Evolutionary conservation across 1,139 yeast genomes (phyloP).

Genomic region (Candida frijolesensis): DNA sequence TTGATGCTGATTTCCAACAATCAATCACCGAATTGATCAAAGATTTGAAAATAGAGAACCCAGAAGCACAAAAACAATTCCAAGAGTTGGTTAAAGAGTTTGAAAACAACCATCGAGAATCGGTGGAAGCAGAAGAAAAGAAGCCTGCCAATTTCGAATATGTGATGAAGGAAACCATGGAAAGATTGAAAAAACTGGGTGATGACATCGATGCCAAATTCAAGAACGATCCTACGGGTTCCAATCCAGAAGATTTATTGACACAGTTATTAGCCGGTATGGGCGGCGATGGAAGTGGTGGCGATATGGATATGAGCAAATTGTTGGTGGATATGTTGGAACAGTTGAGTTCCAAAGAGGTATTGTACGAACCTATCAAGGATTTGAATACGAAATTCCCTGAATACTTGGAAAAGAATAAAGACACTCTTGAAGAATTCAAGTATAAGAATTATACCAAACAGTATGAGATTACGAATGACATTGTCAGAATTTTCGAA

Average conservation of each 20-base stretch:
- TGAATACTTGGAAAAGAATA: constrained; percentile 56
- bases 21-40: constrained; percentile 58
- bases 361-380: constrained; percentile 85
- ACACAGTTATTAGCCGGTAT: constrained; percentile 55
- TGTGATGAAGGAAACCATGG: constrained; percentile 80
- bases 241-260: constrained; percentile 60
- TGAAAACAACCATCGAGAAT: constrained; percentile 38
- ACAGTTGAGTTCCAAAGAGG: constrained; percentile 83
- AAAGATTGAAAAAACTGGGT: constrained; percentile 72
- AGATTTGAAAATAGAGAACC: constrained; percentile 58
- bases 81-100: constrained; percentile 52
- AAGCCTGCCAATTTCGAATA: constrained; percentile 60
- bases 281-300: constrained; percentile 47
- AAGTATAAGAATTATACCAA: constrained; percentile 53
- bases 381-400: constrained; percentile 76
- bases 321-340: constrained; percentile 77
- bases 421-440: constrained; percentile 43
- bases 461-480: constrained; percentile 56
- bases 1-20: constrained; percentile 48
- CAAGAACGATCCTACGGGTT: constrained; percentile 47
- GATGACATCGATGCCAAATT: constrained; percentile 64
- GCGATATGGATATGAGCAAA: constrained; percentile 59
- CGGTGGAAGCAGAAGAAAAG: constrained; percentile 35
- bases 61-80: constrained; percentile 60
- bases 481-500: constrained; percentile 62